phyloP scores from a whole-genome alignment of 192 early-diverging fungal genomes.

The Backusella macrospora region DNA sequence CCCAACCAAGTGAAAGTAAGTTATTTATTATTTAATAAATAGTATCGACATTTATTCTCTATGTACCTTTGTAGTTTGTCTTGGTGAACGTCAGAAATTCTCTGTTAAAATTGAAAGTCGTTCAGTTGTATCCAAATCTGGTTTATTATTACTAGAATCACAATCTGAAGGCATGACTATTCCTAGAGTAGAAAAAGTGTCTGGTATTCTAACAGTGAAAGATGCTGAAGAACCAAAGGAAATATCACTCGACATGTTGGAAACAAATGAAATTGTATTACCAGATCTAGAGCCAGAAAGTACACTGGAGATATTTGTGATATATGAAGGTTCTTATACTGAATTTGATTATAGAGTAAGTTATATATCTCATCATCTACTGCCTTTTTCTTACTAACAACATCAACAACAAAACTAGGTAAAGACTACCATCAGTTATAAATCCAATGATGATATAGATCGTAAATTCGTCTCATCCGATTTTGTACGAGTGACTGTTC shows the following conservation, averaged over 20 bases:
- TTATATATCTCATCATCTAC: not conserved
- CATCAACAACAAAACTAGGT: slow-evolving; percentile 38
- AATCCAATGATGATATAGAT: slow-evolving; percentile 38
- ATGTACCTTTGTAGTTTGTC: slow-evolving; percentile 34
- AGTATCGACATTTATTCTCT: too few relatives aligned
- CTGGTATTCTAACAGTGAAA: slow-evolving; percentile 26
- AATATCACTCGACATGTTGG: slow-evolving; percentile 36
- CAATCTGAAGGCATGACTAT: slow-evolving; percentile 42
- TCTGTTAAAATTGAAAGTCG: slow-evolving; percentile 37
- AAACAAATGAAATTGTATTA: slow-evolving; percentile 44
- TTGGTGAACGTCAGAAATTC: slow-evolving; percentile 46
- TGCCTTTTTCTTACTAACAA: not conserved
- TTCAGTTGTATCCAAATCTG: slow-evolving; percentile 17
- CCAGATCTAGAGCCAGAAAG: slow-evolving; percentile 42
- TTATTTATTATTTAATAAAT: too few relatives aligned
- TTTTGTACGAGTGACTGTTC: slow-evolving; percentile 52
- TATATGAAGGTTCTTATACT: slow-evolving; percentile 47
- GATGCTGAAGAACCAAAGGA: slow-evolving; percentile 22
- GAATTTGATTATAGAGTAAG: slow-evolving; percentile 44
- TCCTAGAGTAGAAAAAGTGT: slow-evolving; percentile 18
- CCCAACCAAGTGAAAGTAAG: slow-evolving; percentile 42
- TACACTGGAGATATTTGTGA: slow-evolving; percentile 45
- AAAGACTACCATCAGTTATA: slow-evolving; percentile 48
- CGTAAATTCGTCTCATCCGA: slow-evolving; percentile 50
- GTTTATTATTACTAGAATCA: slow-evolving; percentile 36